Conservation (phyloP, 2,329 filamentous ascomycete genomes). For the Colletotrichum falcatum region DNA sequence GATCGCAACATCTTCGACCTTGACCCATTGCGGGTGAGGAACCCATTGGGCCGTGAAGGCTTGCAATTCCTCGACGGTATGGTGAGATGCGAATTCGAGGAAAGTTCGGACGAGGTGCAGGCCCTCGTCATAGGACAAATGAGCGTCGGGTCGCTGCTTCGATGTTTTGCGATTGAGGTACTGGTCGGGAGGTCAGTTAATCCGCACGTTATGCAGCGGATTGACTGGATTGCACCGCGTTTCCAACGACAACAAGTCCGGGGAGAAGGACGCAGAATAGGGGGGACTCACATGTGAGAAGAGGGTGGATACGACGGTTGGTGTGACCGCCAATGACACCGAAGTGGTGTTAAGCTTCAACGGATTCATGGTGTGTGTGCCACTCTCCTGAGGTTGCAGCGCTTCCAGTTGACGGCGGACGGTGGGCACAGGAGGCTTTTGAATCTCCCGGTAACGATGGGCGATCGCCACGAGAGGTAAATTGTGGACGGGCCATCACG, state of each 20-base stretch:
- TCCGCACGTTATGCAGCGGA: not conserved
- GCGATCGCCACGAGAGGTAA: not conserved
- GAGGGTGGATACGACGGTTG: slow-evolving; percentile 87
- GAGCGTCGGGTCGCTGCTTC: slow-evolving; percentile 84
- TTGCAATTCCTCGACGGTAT: slow-evolving; percentile 94
- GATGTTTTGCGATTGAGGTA: slow-evolving; percentile 84
- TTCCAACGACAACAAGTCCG: slow-evolving; percentile 2
- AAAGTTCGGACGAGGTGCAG: slow-evolving; percentile 89
- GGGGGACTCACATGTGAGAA: slow-evolving; percentile 78
- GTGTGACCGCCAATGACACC: slow-evolving; percentile 85
- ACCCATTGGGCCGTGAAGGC: slow-evolving; percentile 93
- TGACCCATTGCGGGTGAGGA: slow-evolving; percentile 89
- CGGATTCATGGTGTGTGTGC: slow-evolving; percentile 57
- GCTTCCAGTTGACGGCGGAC: slow-evolving; percentile 8
- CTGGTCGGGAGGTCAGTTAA: slow-evolving; percentile 54
- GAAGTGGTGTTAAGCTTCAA: slow-evolving; percentile 78
- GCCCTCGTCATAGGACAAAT: slow-evolving; percentile 95
- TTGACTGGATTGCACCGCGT: slow-evolving; percentile 9
- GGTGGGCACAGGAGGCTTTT: slow-evolving; percentile 11
- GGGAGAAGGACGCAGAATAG: slow-evolving; percentile 4
- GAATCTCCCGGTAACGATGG: slow-evolving; percentile 22
- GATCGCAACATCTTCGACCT: slow-evolving; percentile 77
- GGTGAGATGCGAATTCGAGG: slow-evolving; percentile 84
- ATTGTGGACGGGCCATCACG: slow-evolving; percentile 32
- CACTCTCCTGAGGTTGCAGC: not conserved